Conservation (phyloP, 2,329 filamentous ascomycete species). For the Penicillium sp. region DNA sequence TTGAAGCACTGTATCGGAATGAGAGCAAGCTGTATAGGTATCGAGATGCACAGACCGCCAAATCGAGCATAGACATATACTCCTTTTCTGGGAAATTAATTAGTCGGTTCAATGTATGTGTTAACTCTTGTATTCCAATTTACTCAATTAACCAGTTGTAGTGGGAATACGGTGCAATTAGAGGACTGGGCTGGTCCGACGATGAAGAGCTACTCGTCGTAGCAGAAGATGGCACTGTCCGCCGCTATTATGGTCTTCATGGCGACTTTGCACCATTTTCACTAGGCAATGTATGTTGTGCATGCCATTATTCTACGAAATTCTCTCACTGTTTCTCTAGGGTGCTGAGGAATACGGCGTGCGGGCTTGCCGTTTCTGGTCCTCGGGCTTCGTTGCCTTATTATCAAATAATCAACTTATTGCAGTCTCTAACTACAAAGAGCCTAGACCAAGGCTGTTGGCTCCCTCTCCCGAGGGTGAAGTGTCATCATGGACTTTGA, state of each 20-base stretch:
- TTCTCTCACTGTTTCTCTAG: slow-evolving; percentile 29
- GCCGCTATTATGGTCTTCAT: slow-evolving; percentile 87
- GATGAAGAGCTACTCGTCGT: slow-evolving; percentile 89
- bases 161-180: slow-evolving; percentile 87
- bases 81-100: slow-evolving; percentile 88
- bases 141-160: slow-evolving; percentile 29
- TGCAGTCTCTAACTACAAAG: slow-evolving; percentile 81
- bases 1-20: slow-evolving; percentile 78
- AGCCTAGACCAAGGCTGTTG: slow-evolving; percentile 81
- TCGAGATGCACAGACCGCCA: slow-evolving; percentile 65
- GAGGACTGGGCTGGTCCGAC: slow-evolving; percentile 91
- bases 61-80: slow-evolving; percentile 89
- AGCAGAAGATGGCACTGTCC: slow-evolving; percentile 81
- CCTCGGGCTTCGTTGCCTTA: slow-evolving; percentile 85
- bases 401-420: slow-evolving; percentile 84
- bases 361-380: slow-evolving; percentile 85
- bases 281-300: slow-evolving; percentile 63
- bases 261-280: slow-evolving; percentile 94
- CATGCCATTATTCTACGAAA: neutral
- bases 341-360: slow-evolving; percentile 86
- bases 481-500: slow-evolving; percentile 83
- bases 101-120: slow-evolving; percentile 64
- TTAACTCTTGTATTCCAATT: neutral
- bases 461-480: slow-evolving; percentile 71
- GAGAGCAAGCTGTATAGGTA: slow-evolving; percentile 79